Conservation (phyloP, 106 monocot species). For the Dioscorea alata region DNA sequence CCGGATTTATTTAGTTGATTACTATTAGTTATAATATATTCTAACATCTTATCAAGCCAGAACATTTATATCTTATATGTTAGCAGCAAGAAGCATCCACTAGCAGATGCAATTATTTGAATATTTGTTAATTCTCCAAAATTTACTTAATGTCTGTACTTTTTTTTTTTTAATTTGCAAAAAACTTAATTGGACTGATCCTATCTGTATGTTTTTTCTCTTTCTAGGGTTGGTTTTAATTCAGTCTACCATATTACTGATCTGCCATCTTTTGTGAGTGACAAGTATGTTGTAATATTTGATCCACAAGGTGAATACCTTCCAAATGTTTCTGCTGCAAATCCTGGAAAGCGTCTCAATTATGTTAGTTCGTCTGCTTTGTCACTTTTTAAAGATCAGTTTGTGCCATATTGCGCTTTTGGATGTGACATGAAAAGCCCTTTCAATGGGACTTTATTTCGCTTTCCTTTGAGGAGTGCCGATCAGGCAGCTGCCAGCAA, state of each 20-base stretch:
- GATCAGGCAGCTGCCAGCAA: constrained; percentile 74
- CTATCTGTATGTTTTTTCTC: constrained; percentile 12
- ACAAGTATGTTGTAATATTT: constrained; percentile 85
- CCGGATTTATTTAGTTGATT: no score
- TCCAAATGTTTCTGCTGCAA: constrained; percentile 93
- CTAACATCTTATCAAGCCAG: no score
- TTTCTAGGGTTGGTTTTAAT: constrained; percentile 89
- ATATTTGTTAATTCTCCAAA: no score
- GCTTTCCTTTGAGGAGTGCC: constrained; percentile 86
- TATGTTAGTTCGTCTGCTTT: constrained; percentile 79
- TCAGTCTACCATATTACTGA: constrained; percentile 99
- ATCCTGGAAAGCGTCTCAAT: constrained; percentile 94
- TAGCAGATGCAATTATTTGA: no score
- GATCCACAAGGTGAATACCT: constrained; percentile 92
- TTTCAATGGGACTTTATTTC: constrained; percentile 90
- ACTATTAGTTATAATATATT: no score
- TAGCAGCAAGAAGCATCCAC: no score
- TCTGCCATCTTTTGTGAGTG: constrained; percentile 95
- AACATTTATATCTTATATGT: no score
- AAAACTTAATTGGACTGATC: constrained; percentile 1
- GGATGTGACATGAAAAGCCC: constrained; percentile 89
- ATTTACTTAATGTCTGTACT: not conserved
- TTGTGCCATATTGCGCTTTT: constrained; percentile 83
- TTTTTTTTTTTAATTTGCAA: not conserved
- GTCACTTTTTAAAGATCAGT: constrained; percentile 73